phyloP scores from a whole-genome alignment of 495 filamentous ascomycete genomes.

The Penicillium chermesinum region DNA sequence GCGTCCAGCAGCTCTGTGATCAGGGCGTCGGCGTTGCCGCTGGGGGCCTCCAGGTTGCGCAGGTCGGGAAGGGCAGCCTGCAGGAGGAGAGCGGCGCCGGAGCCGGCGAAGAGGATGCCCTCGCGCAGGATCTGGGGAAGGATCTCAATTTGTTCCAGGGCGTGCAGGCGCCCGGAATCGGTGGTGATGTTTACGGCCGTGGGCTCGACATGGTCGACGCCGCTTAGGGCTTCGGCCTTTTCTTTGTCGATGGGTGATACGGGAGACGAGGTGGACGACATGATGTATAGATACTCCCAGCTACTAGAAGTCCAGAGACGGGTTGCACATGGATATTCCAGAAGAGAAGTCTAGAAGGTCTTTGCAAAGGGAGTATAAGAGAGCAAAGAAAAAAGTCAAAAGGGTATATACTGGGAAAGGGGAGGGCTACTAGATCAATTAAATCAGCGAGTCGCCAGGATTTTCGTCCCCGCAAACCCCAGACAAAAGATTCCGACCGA shows the following conservation, averaged over 20 bases:
- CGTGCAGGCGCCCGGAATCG: slow-evolving; percentile 21
- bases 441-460: neutral
- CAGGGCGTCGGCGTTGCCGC: slow-evolving; percentile 18
- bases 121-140: slow-evolving; percentile 40
- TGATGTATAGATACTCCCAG: too few species aligned
- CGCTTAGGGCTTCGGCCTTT: slow-evolving; percentile 12
- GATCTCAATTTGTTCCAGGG: slow-evolving; percentile 34
- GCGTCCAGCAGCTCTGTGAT: slow-evolving; percentile 30
- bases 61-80: slow-evolving; percentile 38
- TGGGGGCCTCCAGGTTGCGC: slow-evolving; percentile 12
- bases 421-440: neutral
- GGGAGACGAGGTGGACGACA: slow-evolving; percentile 17
- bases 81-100: slow-evolving; percentile 34
- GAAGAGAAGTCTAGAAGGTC: neutral
- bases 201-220: slow-evolving; percentile 5
- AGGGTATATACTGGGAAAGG: too few species aligned
- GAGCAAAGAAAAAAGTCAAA: neutral
- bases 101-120: slow-evolving; percentile 37
- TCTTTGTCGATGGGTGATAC: slow-evolving; percentile 18
- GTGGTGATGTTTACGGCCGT: slow-evolving; percentile 4
- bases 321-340: too few species aligned
- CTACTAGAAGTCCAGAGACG: too few species aligned
- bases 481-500: neutral
- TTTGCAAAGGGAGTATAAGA: neutral
- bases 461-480: slow-evolving; percentile 5